Percentiles rank a stretch among this genome's conserved stretches.
These are phyloP conservation scores for Zelopaecilomyces penicillatus DNA, from an alignment of 2,329 filamentous ascomycete species.

Conservation along the genomic window DNA sequence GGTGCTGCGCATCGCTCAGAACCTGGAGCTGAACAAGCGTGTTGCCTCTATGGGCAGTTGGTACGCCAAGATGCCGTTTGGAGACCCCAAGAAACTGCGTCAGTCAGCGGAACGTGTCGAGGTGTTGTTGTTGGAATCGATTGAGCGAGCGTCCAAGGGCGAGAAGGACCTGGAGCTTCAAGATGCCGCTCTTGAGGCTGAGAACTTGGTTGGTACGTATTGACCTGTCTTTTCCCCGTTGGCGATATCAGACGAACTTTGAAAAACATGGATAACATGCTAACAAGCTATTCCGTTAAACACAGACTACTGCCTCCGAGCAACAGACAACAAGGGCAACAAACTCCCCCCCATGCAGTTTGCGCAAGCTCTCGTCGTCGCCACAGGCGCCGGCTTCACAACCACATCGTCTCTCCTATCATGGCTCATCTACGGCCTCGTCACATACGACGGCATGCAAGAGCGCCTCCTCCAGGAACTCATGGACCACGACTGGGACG, in stretches of 20 bases:
- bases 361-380: conserved; percentile 34
- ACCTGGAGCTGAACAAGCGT: conserved; percentile 47
- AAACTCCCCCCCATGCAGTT: conserved; percentile 36
- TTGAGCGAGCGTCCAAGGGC: conserved; percentile 30
- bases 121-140: conserved; percentile 29
- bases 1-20: conserved; percentile 40
- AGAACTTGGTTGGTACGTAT: conserved; percentile 23
- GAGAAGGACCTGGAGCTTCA: conserved; percentile 33
- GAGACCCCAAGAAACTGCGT: conserved; percentile 39
- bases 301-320: conserved; percentile 44
- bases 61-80: conserved; percentile 50
- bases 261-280: background rate
- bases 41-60: conserved; percentile 41
- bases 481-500: conserved; percentile 37
- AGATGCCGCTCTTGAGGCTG: conserved; percentile 41
- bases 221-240: background rate
- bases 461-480: conserved; percentile 50
- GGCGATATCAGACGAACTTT: background rate
- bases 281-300: conserved; percentile 8
- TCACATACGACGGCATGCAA: conserved; percentile 46
- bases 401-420: conserved; percentile 51
- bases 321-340: conserved; percentile 45
- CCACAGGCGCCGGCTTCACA: conserved; percentile 51
- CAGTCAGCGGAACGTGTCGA: conserved; percentile 24
- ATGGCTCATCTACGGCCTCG: conserved; percentile 48